Evolutionary conservation across 1,139 yeast species (phyloP).

Genomic region (Insectozyma bohioensis): DNA sequence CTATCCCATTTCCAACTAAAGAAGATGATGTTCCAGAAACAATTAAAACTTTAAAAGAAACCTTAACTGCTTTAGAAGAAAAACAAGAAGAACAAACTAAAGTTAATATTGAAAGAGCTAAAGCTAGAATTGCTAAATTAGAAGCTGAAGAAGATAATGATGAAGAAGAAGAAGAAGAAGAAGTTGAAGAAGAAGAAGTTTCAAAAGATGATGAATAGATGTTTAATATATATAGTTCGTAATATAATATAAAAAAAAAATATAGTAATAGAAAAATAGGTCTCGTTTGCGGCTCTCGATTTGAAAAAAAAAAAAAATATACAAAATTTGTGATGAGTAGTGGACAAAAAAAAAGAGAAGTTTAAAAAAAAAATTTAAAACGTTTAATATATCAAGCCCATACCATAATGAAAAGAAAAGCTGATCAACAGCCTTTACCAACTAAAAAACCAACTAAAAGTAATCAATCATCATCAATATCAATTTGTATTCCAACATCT

Average conservation of each 20-base stretch:
- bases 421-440: conserved; percentile 16
- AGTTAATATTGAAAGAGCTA: conserved; percentile 70
- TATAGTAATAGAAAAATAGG: too few species aligned
- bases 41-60: conserved; percentile 67
- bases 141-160: conserved; percentile 41
- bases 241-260: too few species aligned
- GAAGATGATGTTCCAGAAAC: conserved; percentile 71
- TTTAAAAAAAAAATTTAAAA: conserved; percentile 4
- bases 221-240: too few species aligned
- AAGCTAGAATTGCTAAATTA: conserved; percentile 70
- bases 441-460: conserved; percentile 35
- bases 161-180: conserved; percentile 24
- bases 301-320: background rate
- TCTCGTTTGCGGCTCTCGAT: conserved; percentile 3
- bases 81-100: conserved; percentile 84
- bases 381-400: conserved; percentile 2
- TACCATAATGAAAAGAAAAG: conserved; percentile 31
- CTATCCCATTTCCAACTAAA: conserved; percentile 77
- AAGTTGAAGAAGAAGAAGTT: conserved; percentile 13
- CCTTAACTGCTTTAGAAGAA: conserved; percentile 66
- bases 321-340: conserved; percentile 1
- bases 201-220: conserved; percentile 11
- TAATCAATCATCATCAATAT: conserved; percentile 17
- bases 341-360: conserved; percentile 1
- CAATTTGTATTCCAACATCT: conserved; percentile 68